These are phyloP conservation scores for Pochonia chlamydosporia DNA, from an alignment of 2,329 filamentous ascomycete species.

Conservation along the genomic window DNA sequence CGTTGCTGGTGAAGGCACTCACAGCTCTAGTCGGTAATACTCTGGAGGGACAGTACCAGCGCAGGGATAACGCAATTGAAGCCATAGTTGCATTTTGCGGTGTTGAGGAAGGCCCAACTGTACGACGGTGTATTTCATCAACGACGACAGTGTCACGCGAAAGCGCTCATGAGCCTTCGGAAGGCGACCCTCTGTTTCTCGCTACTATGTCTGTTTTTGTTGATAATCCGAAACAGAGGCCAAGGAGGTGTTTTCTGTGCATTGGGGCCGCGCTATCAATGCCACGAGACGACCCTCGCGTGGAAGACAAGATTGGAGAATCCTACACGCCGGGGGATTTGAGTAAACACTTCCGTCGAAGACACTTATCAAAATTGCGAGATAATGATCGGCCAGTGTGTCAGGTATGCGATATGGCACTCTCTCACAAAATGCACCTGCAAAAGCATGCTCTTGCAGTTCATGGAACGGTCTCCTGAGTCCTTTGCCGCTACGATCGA, in stretches of 20 bases:
- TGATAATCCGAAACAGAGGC: too few species aligned
- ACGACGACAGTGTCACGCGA: not conserved
- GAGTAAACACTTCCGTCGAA: conserved; percentile 10
- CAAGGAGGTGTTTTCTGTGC: conserved; percentile 11
- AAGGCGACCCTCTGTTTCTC: conserved; percentile 1
- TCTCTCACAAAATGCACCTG: conserved; percentile 25
- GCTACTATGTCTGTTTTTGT: conserved; percentile 10
- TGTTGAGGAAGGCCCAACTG: conserved; percentile 8
- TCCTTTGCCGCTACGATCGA: not conserved
- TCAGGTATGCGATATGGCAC: too few species aligned
- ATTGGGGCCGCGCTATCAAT: conserved; percentile 7
- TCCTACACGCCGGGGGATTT: conserved; percentile 10
- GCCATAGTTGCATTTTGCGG: too few species aligned
- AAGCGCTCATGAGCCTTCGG: conserved; percentile 1
- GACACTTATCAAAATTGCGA: conserved; percentile 8
- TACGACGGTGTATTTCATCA: not conserved
- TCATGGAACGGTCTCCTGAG: too few species aligned
- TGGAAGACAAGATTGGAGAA: conserved; percentile 5
- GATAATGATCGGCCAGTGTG: conserved; percentile 1
- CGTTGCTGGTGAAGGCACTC: too few species aligned
- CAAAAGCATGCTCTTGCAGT: conserved; percentile 29
- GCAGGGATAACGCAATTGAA: conserved; percentile 13
- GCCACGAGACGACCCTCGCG: not conserved
- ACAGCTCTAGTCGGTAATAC: conserved; percentile 4
- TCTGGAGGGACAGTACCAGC: conserved; percentile 10